Evolutionary conservation across 192 early-diverging fungal species (phyloP), one percentile per base, ranked within the genome.

Genomic region (Umbelopsis ramanniana): DNA sequence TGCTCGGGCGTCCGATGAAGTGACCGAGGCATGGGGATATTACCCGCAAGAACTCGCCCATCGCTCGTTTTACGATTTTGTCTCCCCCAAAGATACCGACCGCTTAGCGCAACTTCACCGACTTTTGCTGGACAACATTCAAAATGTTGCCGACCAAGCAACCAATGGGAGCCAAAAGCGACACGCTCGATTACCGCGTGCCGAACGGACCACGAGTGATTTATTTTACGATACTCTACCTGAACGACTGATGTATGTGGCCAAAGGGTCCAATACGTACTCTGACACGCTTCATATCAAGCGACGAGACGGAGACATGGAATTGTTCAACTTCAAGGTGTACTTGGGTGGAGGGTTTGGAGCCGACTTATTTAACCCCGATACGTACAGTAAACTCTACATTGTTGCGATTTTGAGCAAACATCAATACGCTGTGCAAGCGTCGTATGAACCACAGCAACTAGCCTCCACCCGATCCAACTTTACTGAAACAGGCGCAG

Each of bases 331-430:
- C 37, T 70, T 88, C 3, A 63, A 75, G 14, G 79, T 84, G 68
- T 84, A 85, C 75, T 63, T 89, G n/a, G 88, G 88, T 33, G 88
- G 88, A 67, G 88, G 86, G 17, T 66, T 89, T 17, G 86, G 86
- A 46, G 85, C 83, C 2, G 81, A 89, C 54, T 70, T 88, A 10
- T 54, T 68, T 23, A 63, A 78, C 12, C 77, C 79, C 11, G 73
- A 75, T 15, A 86, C 76, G 45, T 77, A 79, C 26, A 72, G 79
- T 33, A 81, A 85, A 63, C 75, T 85, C 6, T 88, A 88, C 63
- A 72, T 88, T 55, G 87, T 86, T 14, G 83, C 78, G 38, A 71
- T 77, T 29, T 81, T 85, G 63, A 37, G 38, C 43, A 79, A 70
- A 53, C 70, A 74, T 40, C 47, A 71, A 2, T 74, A 77, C 23